phyloP scores from a whole-genome alignment of 1,139 yeast species.

The Pneumocystis canis region DNA sequence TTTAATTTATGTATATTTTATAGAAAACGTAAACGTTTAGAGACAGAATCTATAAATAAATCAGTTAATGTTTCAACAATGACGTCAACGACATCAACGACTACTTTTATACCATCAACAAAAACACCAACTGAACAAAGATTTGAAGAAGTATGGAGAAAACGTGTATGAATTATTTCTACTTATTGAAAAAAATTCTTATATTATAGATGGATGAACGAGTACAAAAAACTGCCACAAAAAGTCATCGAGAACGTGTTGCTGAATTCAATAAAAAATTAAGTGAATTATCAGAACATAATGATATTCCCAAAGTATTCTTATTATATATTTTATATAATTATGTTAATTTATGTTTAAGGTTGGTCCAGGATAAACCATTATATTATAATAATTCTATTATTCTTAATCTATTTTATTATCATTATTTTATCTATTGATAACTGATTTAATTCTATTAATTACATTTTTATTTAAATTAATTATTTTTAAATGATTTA shows the following conservation, averaged over 20 bases:
- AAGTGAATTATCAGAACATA: slow-evolving; percentile 18
- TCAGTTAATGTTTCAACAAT: too few species aligned
- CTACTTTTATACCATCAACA: neutral
- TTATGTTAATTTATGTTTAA: neutral
- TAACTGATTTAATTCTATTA: too few species aligned
- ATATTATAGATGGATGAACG: slow-evolving; percentile 17
- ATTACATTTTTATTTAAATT: too few species aligned
- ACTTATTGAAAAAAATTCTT: too few species aligned
- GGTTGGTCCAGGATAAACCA: neutral
- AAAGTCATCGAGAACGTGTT: slow-evolving; percentile 18
- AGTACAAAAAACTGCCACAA: slow-evolving; percentile 14
- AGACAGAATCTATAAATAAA: too few species aligned
- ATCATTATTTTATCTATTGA: too few species aligned
- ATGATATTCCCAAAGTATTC: slow-evolving; percentile 21
- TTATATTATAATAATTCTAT: too few species aligned
- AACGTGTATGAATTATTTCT: neutral
- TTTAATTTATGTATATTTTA: too few species aligned
- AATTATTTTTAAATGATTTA: too few species aligned
- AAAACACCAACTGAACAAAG: neutral
- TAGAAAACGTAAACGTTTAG: neutral
- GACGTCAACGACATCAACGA: too few species aligned
- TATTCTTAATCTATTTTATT: too few species aligned
- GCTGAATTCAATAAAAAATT: slow-evolving; percentile 20
- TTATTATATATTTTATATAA: too few species aligned
- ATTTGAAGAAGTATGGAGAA: neutral